Percentiles rank a stretch among this genome's conserved stretches.
These are phyloP conservation scores for Globisporangium paroecandrum DNA, from an alignment of 352 stramenopile genomes.

Conservation along the genomic window DNA sequence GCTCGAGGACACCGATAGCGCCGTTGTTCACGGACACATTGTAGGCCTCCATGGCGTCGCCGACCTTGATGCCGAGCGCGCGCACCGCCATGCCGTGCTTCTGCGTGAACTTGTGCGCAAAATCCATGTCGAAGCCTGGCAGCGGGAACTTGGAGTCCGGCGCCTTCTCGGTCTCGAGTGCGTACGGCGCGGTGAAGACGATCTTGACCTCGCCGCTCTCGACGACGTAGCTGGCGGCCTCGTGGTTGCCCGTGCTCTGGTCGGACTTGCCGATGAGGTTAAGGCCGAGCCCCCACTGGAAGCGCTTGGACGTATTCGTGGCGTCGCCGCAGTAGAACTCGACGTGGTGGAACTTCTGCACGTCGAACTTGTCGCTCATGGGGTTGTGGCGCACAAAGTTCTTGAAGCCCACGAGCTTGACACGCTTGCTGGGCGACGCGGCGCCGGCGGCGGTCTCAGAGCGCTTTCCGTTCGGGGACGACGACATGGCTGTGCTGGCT, in stretches of 20 bases:
- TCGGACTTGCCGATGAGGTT: constrained; percentile 77
- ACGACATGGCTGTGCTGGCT: neutral
- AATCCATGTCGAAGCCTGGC: constrained; percentile 61
- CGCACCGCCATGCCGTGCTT: constrained; percentile 80
- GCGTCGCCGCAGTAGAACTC: constrained; percentile 84
- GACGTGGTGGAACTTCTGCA: constrained; percentile 82
- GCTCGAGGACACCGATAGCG: constrained; percentile 47
- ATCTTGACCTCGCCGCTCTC: constrained; percentile 77
- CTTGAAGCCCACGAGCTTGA: constrained; percentile 66
- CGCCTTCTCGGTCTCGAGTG: constrained; percentile 59
- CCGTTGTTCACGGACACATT: constrained; percentile 76
- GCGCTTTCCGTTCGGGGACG: constrained; percentile 12
- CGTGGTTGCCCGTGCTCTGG: constrained; percentile 85
- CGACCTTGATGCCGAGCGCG: constrained; percentile 80
- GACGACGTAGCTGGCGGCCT: constrained; percentile 84
- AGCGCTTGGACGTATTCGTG: constrained; percentile 73
- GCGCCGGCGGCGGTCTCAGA: neutral
- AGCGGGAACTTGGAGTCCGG: constrained; percentile 42
- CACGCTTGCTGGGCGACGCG: constrained; percentile 35
- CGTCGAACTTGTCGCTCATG: constrained; percentile 68
- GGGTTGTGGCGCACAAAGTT: constrained; percentile 81
- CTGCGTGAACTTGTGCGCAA: constrained; percentile 75
- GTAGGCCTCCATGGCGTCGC: constrained; percentile 73
- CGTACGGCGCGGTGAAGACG: constrained; percentile 89
- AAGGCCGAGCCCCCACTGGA: constrained; percentile 85